Percentiles rank a stretch among this genome's conserved stretches.
Conservation (phyloP, 2,329 filamentous ascomycete species). For the Hypoxylon sp. region DNA sequence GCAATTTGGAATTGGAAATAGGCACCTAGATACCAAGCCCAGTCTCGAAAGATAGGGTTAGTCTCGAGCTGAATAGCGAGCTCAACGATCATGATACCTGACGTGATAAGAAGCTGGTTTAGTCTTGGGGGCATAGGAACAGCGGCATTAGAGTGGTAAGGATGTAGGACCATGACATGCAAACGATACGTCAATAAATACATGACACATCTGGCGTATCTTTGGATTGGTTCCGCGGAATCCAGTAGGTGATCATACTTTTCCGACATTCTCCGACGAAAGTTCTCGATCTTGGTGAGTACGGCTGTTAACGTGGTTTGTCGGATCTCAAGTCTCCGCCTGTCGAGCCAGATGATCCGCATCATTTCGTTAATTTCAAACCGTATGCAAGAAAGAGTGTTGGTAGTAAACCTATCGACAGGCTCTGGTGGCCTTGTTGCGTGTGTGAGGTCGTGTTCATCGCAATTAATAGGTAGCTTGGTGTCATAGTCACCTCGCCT, state of each 20-base stretch:
- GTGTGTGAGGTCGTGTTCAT: conserved; percentile 68
- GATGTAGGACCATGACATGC: conserved; percentile 73
- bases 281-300: conserved; percentile 73
- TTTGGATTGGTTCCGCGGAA: conserved; percentile 67
- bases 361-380: conserved; percentile 79
- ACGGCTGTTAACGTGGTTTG: conserved; percentile 69
- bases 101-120: conserved; percentile 69
- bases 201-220: conserved; percentile 70
- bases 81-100: conserved; percentile 62
- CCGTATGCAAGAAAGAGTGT: conserved; percentile 72
- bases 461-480: conserved; percentile 73
- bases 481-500: conserved; percentile 80
- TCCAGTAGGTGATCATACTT: conserved; percentile 72
- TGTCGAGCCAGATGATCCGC: conserved; percentile 74
- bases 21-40: conserved; percentile 76
- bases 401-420: conserved; percentile 69
- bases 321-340: conserved; percentile 68
- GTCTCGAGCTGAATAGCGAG: conserved; percentile 58
- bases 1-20: conserved; percentile 78
- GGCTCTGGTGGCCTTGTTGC: conserved; percentile 54
- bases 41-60: conserved; percentile 58
- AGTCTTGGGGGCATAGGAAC: conserved; percentile 68
- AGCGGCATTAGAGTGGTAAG: conserved; percentile 63
- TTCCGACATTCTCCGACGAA: conserved; percentile 69
- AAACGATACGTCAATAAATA: conserved; percentile 69